These are phyloP conservation scores for Rhododendron simsii DNA, from an alignment of 148 eudicot species.

Conservation along the genomic window DNA sequence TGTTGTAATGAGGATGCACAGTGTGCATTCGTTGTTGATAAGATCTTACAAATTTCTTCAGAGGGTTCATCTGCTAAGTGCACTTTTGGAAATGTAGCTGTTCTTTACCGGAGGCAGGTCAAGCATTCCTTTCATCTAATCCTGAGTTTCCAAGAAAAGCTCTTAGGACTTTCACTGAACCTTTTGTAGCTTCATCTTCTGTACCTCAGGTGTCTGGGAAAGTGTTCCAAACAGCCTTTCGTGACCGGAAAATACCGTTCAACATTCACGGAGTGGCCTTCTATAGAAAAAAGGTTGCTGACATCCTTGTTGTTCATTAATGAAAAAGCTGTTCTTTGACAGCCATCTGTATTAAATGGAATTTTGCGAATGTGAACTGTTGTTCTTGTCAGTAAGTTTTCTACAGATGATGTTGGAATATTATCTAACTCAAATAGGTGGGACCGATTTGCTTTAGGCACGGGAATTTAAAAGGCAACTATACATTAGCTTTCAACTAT, in stretches of 20 bases:
- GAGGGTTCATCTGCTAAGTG: conserved; percentile 42
- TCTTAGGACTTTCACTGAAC: conserved; percentile 12
- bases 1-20: conserved; percentile 82
- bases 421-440: background rate
- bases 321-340: background rate
- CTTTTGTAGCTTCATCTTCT: conserved; percentile 11
- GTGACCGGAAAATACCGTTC: conserved; percentile 76
- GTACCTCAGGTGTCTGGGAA: conserved; percentile 69
- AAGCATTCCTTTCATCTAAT: conserved; percentile 14
- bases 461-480: background rate
- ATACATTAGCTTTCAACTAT: background rate
- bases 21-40: conserved; percentile 85
- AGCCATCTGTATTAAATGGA: background rate
- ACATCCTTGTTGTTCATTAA: background rate
- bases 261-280: conserved; percentile 95
- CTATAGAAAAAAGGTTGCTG: conserved; percentile 80
- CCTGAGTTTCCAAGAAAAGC: background rate
- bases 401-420: background rate
- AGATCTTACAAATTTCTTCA: conserved; percentile 65
- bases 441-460: background rate
- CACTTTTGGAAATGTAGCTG: conserved; percentile 66
- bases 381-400: background rate
- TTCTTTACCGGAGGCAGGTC: conserved; percentile 98
- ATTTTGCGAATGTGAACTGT: background rate
- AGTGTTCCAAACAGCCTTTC: conserved; percentile 76